phyloP scores from a whole-genome alignment of 352 stramenopile genomes.

The Phytophthora hybrid region DNA sequence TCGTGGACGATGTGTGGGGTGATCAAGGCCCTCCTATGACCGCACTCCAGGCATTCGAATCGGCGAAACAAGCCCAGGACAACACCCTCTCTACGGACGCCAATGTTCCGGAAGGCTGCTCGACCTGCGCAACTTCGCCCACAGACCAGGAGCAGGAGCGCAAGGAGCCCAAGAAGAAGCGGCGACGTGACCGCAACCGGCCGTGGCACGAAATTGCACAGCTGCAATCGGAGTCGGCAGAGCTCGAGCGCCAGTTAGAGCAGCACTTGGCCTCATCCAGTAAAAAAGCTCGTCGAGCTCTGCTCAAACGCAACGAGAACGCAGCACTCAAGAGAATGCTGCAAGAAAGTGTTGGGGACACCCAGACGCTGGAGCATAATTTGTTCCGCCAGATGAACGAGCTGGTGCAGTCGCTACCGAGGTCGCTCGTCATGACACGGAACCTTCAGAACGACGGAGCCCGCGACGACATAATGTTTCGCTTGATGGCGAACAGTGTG shows the following conservation, averaged over 20 bases:
- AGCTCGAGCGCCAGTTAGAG: background rate
- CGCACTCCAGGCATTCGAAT: no score
- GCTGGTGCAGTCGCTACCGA: background rate
- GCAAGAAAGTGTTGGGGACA: background rate
- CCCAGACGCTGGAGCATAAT: background rate
- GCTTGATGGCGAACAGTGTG: background rate
- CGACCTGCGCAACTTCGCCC: background rate
- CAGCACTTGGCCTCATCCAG: background rate
- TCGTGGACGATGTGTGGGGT: no score
- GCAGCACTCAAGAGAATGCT: background rate
- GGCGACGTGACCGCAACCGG: background rate
- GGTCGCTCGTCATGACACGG: background rate
- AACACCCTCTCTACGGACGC: background rate
- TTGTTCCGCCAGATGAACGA: background rate
- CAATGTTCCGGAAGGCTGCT: background rate
- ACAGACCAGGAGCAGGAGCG: background rate
- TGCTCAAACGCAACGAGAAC: background rate
- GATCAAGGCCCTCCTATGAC: no score
- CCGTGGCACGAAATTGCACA: slow-evolving; percentile 1
- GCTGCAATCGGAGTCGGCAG: background rate
- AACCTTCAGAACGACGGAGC: background rate
- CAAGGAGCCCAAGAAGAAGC: background rate
- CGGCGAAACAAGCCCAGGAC: background rate
- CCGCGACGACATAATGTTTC: background rate
- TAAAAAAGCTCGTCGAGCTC: background rate